phyloP scores from a whole-genome alignment of 1,284 basidiomycete species.

The Moniliophthora roreri region DNA sequence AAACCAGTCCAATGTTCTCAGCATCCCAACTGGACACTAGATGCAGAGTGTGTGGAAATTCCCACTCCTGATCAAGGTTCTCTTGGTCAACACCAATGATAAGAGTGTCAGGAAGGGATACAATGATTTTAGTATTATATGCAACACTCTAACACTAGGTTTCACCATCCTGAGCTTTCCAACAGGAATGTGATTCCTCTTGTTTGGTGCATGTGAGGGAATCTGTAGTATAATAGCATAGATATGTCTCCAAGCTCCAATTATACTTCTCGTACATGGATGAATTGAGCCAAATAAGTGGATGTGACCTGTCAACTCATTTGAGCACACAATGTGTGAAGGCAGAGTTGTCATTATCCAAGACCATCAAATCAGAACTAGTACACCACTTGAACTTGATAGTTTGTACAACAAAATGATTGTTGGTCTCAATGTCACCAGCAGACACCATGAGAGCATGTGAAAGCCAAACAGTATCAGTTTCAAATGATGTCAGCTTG shows the following conservation, averaged over 20 bases:
- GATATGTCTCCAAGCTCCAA: background rate
- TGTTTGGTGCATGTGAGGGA: background rate
- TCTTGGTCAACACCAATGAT: background rate
- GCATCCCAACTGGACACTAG: background rate
- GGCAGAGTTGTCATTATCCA: background rate
- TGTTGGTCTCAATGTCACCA: background rate
- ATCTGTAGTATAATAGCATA: background rate
- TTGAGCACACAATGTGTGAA: background rate
- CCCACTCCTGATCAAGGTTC: background rate
- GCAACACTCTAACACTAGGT: background rate
- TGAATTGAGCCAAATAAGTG: background rate
- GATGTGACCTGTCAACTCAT: background rate
- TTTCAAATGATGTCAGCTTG: background rate
- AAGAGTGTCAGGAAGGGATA: background rate
- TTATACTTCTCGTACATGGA: background rate
- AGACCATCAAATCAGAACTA: background rate
- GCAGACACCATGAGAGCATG: background rate
- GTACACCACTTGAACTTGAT: background rate
- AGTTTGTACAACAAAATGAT: background rate
- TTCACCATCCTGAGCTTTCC: background rate
- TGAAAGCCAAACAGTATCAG: background rate
- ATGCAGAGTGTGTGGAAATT: background rate
- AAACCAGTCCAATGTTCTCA: background rate
- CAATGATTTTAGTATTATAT: background rate
- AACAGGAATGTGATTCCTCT: background rate